These are phyloP conservation scores for Casuarina cunninghamiana DNA, from an alignment of 306 rosid genomes.

Conservation along the genomic window DNA sequence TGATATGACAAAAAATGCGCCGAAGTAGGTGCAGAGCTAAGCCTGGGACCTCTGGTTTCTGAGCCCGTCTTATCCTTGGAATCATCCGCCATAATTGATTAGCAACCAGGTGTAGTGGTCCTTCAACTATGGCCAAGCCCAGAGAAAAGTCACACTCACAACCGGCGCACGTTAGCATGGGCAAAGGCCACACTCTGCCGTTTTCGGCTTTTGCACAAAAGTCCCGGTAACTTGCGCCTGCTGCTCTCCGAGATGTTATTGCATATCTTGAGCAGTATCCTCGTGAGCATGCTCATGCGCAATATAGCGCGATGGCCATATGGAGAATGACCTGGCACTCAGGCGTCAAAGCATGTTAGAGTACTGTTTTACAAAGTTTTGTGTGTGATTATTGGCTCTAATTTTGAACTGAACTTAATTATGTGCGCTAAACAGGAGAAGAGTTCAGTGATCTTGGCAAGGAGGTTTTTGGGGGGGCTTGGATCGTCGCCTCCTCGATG, in stretches of 20 bases:
- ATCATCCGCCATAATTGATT: conserved; percentile 16
- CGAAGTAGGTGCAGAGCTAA: conserved; percentile 22
- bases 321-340: not conserved
- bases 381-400: not conserved
- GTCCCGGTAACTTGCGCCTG: conserved; percentile 42
- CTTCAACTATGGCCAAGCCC: conserved; percentile 11
- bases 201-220: conserved; percentile 16
- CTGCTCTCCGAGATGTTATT: conserved; percentile 21
- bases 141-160: not conserved
- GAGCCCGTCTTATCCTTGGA: conserved; percentile 33
- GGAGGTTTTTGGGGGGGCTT: conserved; percentile 63
- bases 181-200: conserved; percentile 13
- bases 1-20: not conserved
- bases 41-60: conserved; percentile 22
- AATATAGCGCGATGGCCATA: not conserved
- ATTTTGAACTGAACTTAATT: conserved; percentile 2
- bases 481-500: conserved; percentile 93
- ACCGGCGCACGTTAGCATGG: conserved; percentile 32
- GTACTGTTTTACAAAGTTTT: not conserved
- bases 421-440: not conserved
- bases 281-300: conserved; percentile 23
- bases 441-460: conserved; percentile 21
- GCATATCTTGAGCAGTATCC: not conserved
- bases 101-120: conserved; percentile 37
- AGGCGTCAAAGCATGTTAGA: not conserved